phyloP scores from a whole-genome alignment of 257 asterid genomes.

The Ajuga chamaepitys region DNA sequence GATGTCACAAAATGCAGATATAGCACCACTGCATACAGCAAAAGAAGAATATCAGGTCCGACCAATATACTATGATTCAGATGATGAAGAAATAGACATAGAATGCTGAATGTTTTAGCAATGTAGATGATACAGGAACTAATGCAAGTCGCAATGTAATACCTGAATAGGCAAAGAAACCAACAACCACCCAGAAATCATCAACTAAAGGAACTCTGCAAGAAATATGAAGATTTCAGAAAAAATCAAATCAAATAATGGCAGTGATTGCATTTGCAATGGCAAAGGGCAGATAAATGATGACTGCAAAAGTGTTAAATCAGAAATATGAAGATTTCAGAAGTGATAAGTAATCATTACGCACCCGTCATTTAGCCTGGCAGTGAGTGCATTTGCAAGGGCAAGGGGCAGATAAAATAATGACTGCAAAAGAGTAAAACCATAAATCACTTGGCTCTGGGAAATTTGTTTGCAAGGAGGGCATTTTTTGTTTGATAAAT shows the following conservation, averaged over 20 bases:
- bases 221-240: conserved; percentile 15
- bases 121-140: not conserved
- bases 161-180: conserved; percentile 74
- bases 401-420: conserved; percentile 88
- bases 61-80: not conserved
- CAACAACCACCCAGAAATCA: conserved; percentile 85
- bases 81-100: not conserved
- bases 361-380: conserved; percentile 88
- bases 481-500: not conserved
- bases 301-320: conserved; percentile 54
- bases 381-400: conserved; percentile 93
- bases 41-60: not conserved
- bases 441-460: not conserved
- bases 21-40: conserved; percentile 44
- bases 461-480: no score
- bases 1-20: conserved; percentile 87
- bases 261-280: conserved; percentile 97
- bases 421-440: conserved; percentile 54
- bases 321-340: conserved; percentile 14
- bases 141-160: conserved; percentile 8
- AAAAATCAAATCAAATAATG: conserved; percentile 13
- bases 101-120: not conserved
- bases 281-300: conserved; percentile 84
- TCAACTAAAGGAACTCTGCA: conserved; percentile 86
- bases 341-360: conserved; percentile 15